phyloP scores from a whole-genome alignment of 768 basidiomycete genomes.

The Boletellus ananas region DNA sequence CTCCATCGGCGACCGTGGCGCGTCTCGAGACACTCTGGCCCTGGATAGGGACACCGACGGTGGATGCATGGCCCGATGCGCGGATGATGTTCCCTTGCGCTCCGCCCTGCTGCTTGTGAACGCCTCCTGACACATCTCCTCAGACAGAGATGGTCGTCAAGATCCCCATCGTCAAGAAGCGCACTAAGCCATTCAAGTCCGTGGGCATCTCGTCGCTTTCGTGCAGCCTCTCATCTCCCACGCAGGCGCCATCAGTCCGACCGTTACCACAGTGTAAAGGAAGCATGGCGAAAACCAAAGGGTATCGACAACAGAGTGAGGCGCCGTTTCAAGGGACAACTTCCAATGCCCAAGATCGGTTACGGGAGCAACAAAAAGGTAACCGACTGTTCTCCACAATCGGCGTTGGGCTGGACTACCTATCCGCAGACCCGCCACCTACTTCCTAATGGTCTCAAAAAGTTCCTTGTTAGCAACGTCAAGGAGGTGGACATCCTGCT shows the following conservation, averaged over 20 bases:
- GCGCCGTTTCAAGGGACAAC: slow-evolving; percentile 92
- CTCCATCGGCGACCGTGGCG: neutral
- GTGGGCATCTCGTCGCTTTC: slow-evolving; percentile 28
- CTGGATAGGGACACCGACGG: neutral
- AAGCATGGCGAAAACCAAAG: slow-evolving; percentile 99
- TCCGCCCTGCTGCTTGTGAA: neutral
- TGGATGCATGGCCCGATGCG: slow-evolving; percentile 23
- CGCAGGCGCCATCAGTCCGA: slow-evolving; percentile 96
- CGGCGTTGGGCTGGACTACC: slow-evolving; percentile 2
- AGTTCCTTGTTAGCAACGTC: slow-evolving; percentile 91
- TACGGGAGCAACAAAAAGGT: slow-evolving; percentile 86
- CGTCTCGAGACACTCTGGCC: neutral
- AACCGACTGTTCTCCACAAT: slow-evolving; percentile 20
- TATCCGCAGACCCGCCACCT: slow-evolving; percentile 77
- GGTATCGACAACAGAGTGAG: slow-evolving; percentile 99
- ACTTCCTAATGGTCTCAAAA: slow-evolving; percentile 94
- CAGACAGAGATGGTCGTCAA: slow-evolving; percentile 45
- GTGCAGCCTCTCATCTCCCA: slow-evolving; percentile 12
- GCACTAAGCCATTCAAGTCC: slow-evolving; percentile 95
- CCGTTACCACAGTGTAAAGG: slow-evolving; percentile 95
- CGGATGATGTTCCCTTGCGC: slow-evolving; percentile 18
- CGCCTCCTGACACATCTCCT: slow-evolving; percentile 12
- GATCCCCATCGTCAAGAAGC: slow-evolving; percentile 89
- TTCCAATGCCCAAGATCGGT: slow-evolving; percentile 89
- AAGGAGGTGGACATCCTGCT: slow-evolving; percentile 92